These are phyloP conservation scores for Colletotrichum shisoi DNA, from an alignment of 2,329 filamentous ascomycete genomes.

Conservation along the genomic window DNA sequence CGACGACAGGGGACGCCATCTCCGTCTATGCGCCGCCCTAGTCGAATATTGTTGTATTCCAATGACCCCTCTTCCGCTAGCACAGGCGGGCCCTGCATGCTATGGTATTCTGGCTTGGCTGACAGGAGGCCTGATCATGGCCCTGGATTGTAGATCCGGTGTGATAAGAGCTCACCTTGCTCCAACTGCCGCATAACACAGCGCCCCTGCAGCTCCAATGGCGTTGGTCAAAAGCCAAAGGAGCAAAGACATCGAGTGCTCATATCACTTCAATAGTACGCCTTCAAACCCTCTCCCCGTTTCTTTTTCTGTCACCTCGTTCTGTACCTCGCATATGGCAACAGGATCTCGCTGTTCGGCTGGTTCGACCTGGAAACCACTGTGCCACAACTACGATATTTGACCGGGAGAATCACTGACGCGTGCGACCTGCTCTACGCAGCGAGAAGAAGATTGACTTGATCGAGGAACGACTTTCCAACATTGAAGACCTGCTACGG, in stretches of 20 bases:
- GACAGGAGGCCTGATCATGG: conserved; percentile 29
- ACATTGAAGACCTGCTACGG: conserved; percentile 55
- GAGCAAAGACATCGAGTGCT: conserved; percentile 64
- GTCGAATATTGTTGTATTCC: background rate
- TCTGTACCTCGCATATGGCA: conserved; percentile 1
- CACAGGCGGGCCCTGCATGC: background rate
- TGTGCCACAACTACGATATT: background rate
- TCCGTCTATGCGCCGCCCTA: conserved; percentile 1
- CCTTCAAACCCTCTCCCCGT: conserved; percentile 33
- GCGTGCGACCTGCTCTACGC: background rate
- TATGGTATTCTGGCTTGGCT: conserved; percentile 20
- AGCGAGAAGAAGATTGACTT: conserved; percentile 64
- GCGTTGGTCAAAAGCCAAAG: conserved; percentile 62
- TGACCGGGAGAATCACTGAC: background rate
- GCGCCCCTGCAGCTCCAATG: conserved; percentile 63
- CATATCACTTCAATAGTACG: conserved; percentile 68
- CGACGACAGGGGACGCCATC: background rate
- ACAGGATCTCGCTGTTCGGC: background rate
- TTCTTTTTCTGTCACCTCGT: conserved; percentile 2
- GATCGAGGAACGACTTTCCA: conserved; percentile 56
- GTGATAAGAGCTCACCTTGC: conserved; percentile 66
- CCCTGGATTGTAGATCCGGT: conserved; percentile 59
- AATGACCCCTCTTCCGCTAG: background rate
- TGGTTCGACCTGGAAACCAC: background rate
- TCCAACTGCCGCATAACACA: conserved; percentile 65